These are phyloP conservation scores for Sonneratia caseolaris DNA, from an alignment of 345 rosid genomes.

Conservation along the genomic window DNA sequence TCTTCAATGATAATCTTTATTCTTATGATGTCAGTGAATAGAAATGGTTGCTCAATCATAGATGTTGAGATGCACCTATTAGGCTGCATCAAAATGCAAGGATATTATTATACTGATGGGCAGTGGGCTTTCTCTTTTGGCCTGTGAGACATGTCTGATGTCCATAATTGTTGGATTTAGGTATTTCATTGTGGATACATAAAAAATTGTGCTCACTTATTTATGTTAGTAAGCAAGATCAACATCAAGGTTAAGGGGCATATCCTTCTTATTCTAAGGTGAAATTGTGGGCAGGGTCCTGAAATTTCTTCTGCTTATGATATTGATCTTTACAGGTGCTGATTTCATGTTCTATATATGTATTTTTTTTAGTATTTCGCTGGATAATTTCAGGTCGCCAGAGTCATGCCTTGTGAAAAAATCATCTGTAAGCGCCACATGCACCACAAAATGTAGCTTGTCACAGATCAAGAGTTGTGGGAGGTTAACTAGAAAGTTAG, in stretches of 20 bases:
- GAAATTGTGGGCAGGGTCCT: not conserved
- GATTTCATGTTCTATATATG: not conserved
- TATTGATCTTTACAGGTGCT: not conserved
- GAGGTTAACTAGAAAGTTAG: slow-evolving; percentile 72
- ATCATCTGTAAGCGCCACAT: slow-evolving; percentile 20
- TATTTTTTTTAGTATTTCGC: slow-evolving; percentile 1
- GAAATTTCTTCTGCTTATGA: not conserved
- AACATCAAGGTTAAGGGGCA: not conserved
- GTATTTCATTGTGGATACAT: not conserved
- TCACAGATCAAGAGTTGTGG: slow-evolving; percentile 45
- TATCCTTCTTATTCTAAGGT: not conserved
- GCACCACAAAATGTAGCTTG: slow-evolving; percentile 25
- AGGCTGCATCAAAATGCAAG: not conserved
- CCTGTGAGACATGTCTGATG: not conserved
- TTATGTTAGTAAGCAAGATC: no score
- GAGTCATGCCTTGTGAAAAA: slow-evolving; percentile 23
- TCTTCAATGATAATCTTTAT: not conserved
- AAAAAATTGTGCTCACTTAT: not conserved
- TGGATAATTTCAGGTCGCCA: slow-evolving; percentile 34
- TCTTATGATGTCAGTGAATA: not conserved
- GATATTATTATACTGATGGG: not conserved
- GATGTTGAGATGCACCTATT: not conserved
- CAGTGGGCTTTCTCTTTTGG: not conserved
- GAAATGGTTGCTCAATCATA: not conserved
- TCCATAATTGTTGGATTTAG: not conserved